These are phyloP conservation scores for Paracoccidioides lutzii DNA, from an alignment of 2,329 filamentous ascomycete species.

Conservation along the genomic window DNA sequence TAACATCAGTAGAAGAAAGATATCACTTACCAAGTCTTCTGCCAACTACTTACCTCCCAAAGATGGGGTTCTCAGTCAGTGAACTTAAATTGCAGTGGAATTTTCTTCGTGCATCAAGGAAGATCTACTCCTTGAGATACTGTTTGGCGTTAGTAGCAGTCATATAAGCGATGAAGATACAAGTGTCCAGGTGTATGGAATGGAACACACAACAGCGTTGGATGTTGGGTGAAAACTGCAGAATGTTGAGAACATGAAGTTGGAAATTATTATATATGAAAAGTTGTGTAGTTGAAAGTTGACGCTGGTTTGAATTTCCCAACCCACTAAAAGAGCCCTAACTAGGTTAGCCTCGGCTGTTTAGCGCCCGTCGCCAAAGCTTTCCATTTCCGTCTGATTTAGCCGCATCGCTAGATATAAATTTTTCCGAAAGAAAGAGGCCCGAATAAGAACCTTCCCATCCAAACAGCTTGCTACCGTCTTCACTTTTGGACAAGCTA, in stretches of 20 bases:
- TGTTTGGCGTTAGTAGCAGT: not conserved
- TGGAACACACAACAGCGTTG: not conserved
- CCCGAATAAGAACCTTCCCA: not conserved
- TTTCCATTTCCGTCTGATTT: not conserved
- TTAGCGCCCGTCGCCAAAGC: constrained; percentile 1
- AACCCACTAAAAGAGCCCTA: not conserved
- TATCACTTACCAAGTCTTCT: not conserved
- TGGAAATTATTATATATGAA: not conserved
- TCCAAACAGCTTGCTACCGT: not conserved
- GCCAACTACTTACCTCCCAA: constrained; percentile 11
- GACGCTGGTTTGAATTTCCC: not conserved
- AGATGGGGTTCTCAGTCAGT: not conserved
- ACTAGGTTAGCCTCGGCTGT: not conserved
- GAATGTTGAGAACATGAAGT: not conserved
- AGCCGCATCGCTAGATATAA: not conserved
- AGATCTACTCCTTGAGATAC: not conserved
- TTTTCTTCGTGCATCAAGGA: not conserved
- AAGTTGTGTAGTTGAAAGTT: not conserved
- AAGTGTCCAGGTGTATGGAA: not conserved
- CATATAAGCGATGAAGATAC: not conserved
- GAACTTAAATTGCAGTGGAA: not conserved
- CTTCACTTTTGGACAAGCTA: not conserved
- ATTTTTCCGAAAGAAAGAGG: not conserved
- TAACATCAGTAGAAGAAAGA: constrained; percentile 6
- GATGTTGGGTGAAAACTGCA: not conserved